Percentiles rank a stretch among this genome's conserved stretches.
phyloP scores from a whole-genome alignment of 176 grass and related monocot genomes.

The Bonia amplexicaulis region DNA sequence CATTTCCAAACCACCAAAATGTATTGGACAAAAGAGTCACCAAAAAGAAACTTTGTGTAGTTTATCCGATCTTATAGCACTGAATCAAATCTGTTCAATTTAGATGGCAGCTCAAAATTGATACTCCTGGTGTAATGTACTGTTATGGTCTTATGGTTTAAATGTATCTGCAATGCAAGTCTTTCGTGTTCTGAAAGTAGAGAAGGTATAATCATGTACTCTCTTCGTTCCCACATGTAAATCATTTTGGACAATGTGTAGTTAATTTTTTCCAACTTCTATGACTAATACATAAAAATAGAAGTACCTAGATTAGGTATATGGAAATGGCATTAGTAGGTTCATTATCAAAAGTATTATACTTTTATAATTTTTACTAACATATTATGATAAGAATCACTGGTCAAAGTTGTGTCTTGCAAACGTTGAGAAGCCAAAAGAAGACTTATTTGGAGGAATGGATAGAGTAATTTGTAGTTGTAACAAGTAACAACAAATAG shows the following conservation, averaged over 20 bases:
- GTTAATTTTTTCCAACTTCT: neutral
- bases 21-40: neutral
- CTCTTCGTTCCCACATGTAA: neutral
- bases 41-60: neutral
- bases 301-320: neutral
- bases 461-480: neutral
- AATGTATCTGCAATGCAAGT: neutral
- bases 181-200: neutral
- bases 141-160: neutral
- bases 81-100: slow-evolving; percentile 10
- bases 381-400: neutral
- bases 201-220: neutral
- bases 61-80: neutral
- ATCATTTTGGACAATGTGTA: neutral
- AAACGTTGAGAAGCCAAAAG: neutral
- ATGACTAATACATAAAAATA: neutral
- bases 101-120: neutral
- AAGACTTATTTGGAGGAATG: neutral
- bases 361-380: neutral
- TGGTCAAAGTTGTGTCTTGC: neutral
- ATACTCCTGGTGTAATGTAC: neutral
- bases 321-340: neutral
- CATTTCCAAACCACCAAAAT: neutral
- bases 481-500: neutral
- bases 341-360: neutral